Evolutionary conservation across 2,329 filamentous ascomycete genomes (phyloP).

Genomic region (Beauveria sp.): DNA sequence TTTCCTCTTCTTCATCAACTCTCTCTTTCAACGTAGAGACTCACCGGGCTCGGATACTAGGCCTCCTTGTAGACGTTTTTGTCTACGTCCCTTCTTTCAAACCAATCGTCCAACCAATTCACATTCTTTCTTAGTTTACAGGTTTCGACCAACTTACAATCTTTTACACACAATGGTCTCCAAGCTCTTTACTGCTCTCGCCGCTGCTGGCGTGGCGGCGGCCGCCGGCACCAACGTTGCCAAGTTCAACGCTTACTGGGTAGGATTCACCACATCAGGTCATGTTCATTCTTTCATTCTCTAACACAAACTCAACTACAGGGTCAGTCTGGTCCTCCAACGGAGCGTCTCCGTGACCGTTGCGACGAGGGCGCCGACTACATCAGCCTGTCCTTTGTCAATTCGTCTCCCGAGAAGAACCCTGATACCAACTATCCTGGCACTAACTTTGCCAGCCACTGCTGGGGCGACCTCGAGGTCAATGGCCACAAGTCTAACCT

Average conservation of each 20-base stretch:
- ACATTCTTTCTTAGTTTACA: constrained; percentile 21
- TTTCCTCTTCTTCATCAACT: constrained; percentile 16
- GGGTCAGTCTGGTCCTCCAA: constrained; percentile 26
- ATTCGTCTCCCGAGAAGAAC: constrained; percentile 28
- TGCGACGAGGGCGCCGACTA: constrained; percentile 31
- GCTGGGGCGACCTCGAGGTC: constrained; percentile 20
- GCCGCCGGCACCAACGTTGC: constrained; percentile 15
- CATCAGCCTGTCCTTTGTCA: constrained; percentile 32
- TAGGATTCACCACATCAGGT: constrained; percentile 15
- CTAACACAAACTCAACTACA: constrained; percentile 10
- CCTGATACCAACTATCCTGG: constrained; percentile 26
- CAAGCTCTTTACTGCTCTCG: constrained; percentile 18
- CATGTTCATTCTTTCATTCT: background rate
- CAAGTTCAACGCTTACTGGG: constrained; percentile 34
- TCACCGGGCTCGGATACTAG: constrained; percentile 20
- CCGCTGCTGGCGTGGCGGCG: constrained; percentile 17
- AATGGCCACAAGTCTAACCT: constrained; percentile 23
- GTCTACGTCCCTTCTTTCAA: constrained; percentile 35
- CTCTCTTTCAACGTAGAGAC: constrained; percentile 21
- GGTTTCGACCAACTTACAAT: constrained; percentile 29
- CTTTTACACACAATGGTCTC: constrained; percentile 17
- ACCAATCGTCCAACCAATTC: constrained; percentile 13
- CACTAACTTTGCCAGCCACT: constrained; percentile 34
- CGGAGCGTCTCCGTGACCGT: constrained; percentile 25
- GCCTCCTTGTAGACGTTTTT: constrained; percentile 26